Conservation (phyloP, 768 basidiomycete species). For the Rhizopogon vesiculosus region DNA sequence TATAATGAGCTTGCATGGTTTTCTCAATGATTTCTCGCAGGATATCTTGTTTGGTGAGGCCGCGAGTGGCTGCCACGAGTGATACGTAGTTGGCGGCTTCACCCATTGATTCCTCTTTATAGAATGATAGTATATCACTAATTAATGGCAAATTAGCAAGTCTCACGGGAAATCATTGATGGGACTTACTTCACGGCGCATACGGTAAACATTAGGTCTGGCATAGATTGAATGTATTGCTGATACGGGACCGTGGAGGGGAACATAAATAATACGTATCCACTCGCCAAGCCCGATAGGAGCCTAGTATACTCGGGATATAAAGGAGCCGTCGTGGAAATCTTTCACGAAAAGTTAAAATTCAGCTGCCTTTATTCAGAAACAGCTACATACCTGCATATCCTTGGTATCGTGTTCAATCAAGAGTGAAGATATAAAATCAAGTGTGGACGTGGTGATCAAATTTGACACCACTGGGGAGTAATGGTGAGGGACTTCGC, state of each 20-base stretch:
- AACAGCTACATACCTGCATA: slow-evolving; percentile 10
- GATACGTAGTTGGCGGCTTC: slow-evolving; percentile 34
- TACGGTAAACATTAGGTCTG: slow-evolving; percentile 22
- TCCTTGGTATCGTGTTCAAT: slow-evolving; percentile 21
- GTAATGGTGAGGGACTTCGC: slow-evolving; percentile 20
- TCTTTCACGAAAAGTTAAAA: neutral
- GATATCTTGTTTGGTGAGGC: slow-evolving; percentile 22
- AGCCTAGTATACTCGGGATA: slow-evolving; percentile 12
- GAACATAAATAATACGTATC: slow-evolving; percentile 29
- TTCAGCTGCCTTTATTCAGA: neutral
- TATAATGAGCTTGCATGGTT: slow-evolving; percentile 18
- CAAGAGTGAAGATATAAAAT: slow-evolving; percentile 25
- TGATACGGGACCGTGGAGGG: slow-evolving; percentile 22
- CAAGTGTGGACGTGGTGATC: slow-evolving; percentile 29
- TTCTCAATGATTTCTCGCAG: slow-evolving; percentile 19
- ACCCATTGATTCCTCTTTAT: slow-evolving; percentile 34
- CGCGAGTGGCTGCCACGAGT: slow-evolving; percentile 18
- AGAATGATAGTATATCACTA: slow-evolving; percentile 38
- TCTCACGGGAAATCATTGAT: neutral
- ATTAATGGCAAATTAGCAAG: no score
- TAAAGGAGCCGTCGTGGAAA: slow-evolving; percentile 6
- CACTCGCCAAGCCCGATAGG: slow-evolving; percentile 23
- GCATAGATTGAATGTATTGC: slow-evolving; percentile 27
- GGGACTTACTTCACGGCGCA: slow-evolving; percentile 29
- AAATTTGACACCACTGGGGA: slow-evolving; percentile 22